Base-by-base conservation (phyloP, 2,329 filamentous ascomycete genomes). In the Cercospora zeae-maydis region DNA sequence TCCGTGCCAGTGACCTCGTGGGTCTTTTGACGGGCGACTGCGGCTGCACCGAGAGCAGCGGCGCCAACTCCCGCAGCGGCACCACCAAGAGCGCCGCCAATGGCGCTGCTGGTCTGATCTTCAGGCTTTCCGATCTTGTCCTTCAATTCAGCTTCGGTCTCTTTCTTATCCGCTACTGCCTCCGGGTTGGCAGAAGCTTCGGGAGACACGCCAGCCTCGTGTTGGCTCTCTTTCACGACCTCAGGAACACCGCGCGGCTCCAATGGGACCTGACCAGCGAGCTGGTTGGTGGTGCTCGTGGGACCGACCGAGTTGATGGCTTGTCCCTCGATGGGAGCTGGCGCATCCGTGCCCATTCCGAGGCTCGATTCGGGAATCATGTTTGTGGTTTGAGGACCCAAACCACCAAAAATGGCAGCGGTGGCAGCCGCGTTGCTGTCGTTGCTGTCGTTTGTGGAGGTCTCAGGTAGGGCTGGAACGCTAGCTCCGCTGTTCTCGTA, bases 301-400 rank as follows among this genome's bases (percentile, higher is more conserved):
- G 66, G 58, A 51, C 63, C 68, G 30, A 66, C 66, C 2, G 67
- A 67, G 61, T 55, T 57, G 68, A 67, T 58, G 36, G 56, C 63
- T 31, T 56, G 49, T 49, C 65, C 62, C 36, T 66, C 66, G 21
- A 70, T 58, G 10, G 63, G 60, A 37, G 63, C 63, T 21, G 66
- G 64, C 6, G 64, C 64, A 57, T 69, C 67, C 39, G 73, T 73
- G 45, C 82, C 83, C 75, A 92, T 88, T 11, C 90, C 89, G 66
- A 95, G 82, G 76, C 89, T 91, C 7, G 91, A 93, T 78, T 96
- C 91, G 16, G 92, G 91, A 67, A 95, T 92, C 75, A 90, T 80
- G 76, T 82, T 87, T 65, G 81, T 83, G 51, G 83, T 80, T 61
- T 88, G 75, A 57, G 75, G 70, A 53, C 81, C 81, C 42, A 83